phyloP scores from a whole-genome alignment of 345 rosid genomes.

The Salix purpurea region DNA sequence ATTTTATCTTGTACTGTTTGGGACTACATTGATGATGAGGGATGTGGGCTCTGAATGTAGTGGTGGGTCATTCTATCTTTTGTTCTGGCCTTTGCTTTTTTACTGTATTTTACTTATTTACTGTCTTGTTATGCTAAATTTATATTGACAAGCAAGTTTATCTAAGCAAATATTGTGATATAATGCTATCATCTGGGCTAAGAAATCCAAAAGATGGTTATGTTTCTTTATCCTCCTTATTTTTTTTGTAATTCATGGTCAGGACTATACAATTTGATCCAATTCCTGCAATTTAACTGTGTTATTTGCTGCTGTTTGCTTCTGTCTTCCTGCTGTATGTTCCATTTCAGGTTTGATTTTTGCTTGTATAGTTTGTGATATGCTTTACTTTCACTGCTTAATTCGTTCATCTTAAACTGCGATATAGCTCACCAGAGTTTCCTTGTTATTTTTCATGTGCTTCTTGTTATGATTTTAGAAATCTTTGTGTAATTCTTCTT shows the following conservation, averaged over 20 bases:
- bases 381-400: not conserved
- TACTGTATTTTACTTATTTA: not conserved
- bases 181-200: not conserved
- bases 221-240: not conserved
- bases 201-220: slow-evolving; percentile 7
- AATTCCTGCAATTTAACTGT: not conserved
- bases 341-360: not conserved
- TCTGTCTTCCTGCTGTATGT: not conserved
- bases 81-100: not conserved
- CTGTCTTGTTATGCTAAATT: not conserved
- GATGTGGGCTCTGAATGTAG: slow-evolving; percentile 15
- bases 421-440: not conserved
- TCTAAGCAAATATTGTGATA: not conserved
- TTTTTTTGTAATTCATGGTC: slow-evolving; percentile 1
- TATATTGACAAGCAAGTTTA: slow-evolving; percentile 1
- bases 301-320: not conserved
- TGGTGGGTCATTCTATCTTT: slow-evolving; percentile 20
- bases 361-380: not conserved
- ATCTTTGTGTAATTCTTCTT: not conserved
- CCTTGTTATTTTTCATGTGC: not conserved
- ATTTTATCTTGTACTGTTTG: slow-evolving; percentile 10
- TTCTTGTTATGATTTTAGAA: not conserved
- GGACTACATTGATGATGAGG: slow-evolving; percentile 5
- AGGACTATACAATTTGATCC: not conserved
- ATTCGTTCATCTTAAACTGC: not conserved